A percentile compares a stretch with the other conserved stretches of the same genome.
These are phyloP conservation scores for Colletotrichum spaethianum DNA, from an alignment of 2,329 filamentous ascomycete species.

Conservation along the genomic window DNA sequence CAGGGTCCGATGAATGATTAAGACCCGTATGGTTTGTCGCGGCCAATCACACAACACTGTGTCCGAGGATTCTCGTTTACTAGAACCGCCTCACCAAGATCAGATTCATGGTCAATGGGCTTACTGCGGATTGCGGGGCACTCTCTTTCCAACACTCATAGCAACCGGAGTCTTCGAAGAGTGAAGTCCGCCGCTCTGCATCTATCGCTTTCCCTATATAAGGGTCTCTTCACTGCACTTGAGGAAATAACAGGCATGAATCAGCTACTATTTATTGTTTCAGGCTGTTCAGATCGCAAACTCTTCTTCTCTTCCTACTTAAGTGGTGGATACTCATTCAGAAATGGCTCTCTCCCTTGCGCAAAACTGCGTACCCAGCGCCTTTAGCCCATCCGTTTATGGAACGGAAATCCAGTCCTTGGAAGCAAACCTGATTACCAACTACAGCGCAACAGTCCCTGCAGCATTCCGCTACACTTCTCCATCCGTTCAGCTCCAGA, in stretches of 20 bases:
- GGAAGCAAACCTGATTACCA: slow-evolving; percentile 37
- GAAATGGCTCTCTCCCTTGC: slow-evolving; percentile 12
- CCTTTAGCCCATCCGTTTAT: slow-evolving; percentile 25
- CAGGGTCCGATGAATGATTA: background rate
- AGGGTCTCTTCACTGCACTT: background rate
- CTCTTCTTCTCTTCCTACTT: background rate
- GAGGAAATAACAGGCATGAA: background rate
- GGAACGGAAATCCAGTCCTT: slow-evolving; percentile 40
- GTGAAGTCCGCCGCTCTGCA: background rate
- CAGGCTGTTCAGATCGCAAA: background rate
- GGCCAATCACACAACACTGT: background rate
- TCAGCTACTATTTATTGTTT: too few relatives aligned
- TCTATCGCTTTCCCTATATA: background rate
- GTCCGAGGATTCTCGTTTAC: background rate
- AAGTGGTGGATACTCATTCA: background rate
- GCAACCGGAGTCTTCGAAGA: background rate
- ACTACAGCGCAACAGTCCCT: slow-evolving; percentile 36
- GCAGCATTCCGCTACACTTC: slow-evolving; percentile 23
- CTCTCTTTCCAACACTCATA: background rate
- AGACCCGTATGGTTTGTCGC: background rate
- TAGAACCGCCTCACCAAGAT: background rate
- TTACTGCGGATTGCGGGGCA: background rate
- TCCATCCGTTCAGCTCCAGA: slow-evolving; percentile 30
- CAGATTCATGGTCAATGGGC: too few relatives aligned
- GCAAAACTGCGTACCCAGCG: slow-evolving; percentile 1